Evolutionary conservation across 345 rosid genomes (phyloP), one percentile per base, ranked within the genome.

Genomic region (Noccaea caerulescens): DNA sequence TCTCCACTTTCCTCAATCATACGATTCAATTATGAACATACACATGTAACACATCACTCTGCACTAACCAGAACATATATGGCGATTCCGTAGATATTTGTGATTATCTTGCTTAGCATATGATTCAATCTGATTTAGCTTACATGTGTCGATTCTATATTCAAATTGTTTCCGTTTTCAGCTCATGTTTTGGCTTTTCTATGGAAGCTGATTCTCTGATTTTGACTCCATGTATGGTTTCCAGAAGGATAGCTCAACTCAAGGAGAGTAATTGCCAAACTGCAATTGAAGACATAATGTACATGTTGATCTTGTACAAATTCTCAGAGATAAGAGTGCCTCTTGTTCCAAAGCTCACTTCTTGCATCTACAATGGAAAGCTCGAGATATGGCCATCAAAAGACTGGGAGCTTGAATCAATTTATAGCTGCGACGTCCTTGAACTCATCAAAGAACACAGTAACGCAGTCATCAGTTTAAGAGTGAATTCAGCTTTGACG

Each of bases 371-470:
- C 68, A 93, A 87, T 65, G 80, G 87, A n/a, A 86, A 87, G 64
- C 87, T 93, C 13, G 96, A 89, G 82, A 84, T 87, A 60, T 82
- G 81, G 82, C 96, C 94, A 57, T 64, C 90, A 0, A 93, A 87
- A 82, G 87, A 87, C 80, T 93, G 96, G 94, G 96, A 89, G 37
- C 82, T 93, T 3, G 94, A 91, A 36, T 93, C 97, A 1, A 84
- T 93, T 27, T 83, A 93, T 50, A 71, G 77, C 76, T 56, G 68
- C 6, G 94, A 93, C 72, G 80, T 78, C 23, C 78, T 93, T 50
- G 82, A 89, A 58, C 85, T 93, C 88, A 79, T 93, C 72, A 85
- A 75, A 63, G 91, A 87, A 72, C 97, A 93, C 41, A 64, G 84
- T 79, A n/a, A 71, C 39, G 77, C 88, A 13, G 88, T 91, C 54